Conservation (phyloP, 306 rosid genomes). For the Gastrolobium bilobum region DNA sequence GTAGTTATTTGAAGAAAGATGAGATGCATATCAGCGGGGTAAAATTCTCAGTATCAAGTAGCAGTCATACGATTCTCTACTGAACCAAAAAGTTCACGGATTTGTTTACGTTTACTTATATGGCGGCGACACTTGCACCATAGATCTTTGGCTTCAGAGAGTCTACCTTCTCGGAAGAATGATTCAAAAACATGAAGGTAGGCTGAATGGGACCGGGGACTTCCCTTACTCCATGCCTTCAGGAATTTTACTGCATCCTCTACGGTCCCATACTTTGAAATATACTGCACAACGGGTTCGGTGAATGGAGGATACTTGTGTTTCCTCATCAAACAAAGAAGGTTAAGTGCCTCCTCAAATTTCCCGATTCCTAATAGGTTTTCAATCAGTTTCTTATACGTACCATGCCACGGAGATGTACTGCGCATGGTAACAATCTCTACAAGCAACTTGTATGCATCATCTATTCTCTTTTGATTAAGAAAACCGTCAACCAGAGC, state of each 20-base stretch:
- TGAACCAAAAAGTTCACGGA: conserved; percentile 71
- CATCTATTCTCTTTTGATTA: conserved; percentile 60
- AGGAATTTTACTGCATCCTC: conserved; percentile 80
- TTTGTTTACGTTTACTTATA: conserved; percentile 61
- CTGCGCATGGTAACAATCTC: conserved; percentile 62
- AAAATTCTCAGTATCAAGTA: conserved; percentile 34
- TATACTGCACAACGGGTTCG: conserved; percentile 66
- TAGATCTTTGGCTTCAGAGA: conserved; percentile 79
- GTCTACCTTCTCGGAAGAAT: conserved; percentile 77
- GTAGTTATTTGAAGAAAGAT: conserved; percentile 19
- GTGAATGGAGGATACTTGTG: conserved; percentile 70
- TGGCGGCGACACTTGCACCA: conserved; percentile 75
- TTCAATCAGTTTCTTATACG: conserved; percentile 69
- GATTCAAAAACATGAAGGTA: conserved; percentile 73
- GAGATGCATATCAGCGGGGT: background rate
- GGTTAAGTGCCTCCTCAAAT: conserved; percentile 81
- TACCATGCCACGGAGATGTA: conserved; percentile 81
- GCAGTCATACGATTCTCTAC: conserved; percentile 49
- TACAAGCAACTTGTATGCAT: conserved; percentile 67
- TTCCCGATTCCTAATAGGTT: conserved; percentile 62
- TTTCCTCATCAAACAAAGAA: conserved; percentile 75
- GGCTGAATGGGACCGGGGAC: conserved; percentile 60
- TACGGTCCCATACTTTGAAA: conserved; percentile 84
- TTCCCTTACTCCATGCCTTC: conserved; percentile 56
- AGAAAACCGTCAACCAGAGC: conserved; percentile 74